Conservation (phyloP, 1,284 basidiomycete genomes). For the Fomitopsis betulina region DNA sequence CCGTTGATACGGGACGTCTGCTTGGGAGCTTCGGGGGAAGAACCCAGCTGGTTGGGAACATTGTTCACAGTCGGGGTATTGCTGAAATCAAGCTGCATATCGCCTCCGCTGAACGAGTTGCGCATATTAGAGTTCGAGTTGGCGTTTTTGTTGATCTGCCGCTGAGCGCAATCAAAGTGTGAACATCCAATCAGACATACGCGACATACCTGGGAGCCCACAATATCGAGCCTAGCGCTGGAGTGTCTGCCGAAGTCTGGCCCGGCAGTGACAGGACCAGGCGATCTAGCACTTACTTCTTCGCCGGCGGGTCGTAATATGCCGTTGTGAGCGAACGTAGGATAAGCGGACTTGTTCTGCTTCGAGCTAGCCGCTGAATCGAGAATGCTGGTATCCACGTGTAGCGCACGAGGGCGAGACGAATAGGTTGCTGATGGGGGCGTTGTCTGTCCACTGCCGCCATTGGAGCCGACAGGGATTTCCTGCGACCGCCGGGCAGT, state of each 20-base stretch:
- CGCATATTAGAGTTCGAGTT: constrained; percentile 52
- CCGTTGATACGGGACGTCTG: constrained; percentile 44
- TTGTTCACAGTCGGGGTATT: constrained; percentile 38
- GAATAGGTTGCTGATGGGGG: constrained; percentile 28
- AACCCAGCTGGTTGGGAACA: constrained; percentile 41
- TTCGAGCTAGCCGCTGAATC: constrained; percentile 51
- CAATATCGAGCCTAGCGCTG: constrained; percentile 61
- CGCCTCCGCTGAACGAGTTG: constrained; percentile 70
- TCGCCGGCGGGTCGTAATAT: constrained; percentile 63
- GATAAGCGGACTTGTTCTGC: constrained; percentile 82
- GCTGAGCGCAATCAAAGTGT: constrained; percentile 14
- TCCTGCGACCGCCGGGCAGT: constrained; percentile 60
- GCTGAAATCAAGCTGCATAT: constrained; percentile 54
- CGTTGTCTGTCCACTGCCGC: constrained; percentile 40
- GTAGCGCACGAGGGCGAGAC: constrained; percentile 58
- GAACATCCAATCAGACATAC: constrained; percentile 7
- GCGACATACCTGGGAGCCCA: constrained; percentile 59
- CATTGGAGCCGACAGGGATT: constrained; percentile 31
- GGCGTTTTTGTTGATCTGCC: constrained; percentile 48
- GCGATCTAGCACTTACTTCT: constrained; percentile 57
- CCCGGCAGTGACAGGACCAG: constrained; percentile 74
- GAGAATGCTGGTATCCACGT: constrained; percentile 66
- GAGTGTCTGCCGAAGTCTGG: constrained; percentile 76
- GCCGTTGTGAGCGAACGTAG: constrained; percentile 69
- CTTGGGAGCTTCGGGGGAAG: constrained; percentile 30